Conservation (phyloP, 2,329 filamentous ascomycete species). For the Neonectria sp. region DNA sequence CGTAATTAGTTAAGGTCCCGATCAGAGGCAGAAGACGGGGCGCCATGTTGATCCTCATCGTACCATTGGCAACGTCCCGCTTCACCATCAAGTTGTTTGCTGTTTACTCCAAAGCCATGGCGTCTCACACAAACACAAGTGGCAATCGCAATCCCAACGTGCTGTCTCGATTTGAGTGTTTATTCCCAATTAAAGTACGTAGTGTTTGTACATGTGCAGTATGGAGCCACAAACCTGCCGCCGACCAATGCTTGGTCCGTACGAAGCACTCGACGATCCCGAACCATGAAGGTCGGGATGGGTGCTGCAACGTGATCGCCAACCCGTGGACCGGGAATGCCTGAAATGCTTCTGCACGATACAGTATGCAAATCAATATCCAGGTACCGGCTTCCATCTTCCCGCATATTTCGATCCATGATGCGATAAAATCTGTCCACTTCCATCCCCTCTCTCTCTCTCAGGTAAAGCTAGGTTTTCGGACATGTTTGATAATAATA, state of each 20-base stretch:
- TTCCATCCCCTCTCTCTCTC: neutral
- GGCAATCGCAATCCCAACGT: neutral
- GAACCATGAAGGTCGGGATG: neutral
- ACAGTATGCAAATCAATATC: neutral
- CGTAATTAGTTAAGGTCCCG: conserved; percentile 22
- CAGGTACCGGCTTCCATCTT: neutral
- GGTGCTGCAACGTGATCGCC: neutral
- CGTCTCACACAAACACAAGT: conserved; percentile 9
- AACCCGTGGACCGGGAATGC: neutral
- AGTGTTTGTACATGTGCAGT: too few relatives aligned
- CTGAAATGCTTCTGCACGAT: neutral
- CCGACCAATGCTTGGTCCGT: neutral
- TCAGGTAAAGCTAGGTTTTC: neutral
- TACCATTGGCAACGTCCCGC: conserved; percentile 28
- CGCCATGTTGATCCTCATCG: conserved; percentile 39
- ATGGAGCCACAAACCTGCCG: neutral
- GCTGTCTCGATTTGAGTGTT: too few relatives aligned
- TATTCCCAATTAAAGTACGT: too few relatives aligned
- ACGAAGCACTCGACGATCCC: neutral
- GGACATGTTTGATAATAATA: conserved; percentile 6
- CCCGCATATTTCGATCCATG: neutral
- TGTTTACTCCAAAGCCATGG: conserved; percentile 13
- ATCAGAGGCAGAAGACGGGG: conserved; percentile 12
- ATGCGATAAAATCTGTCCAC: neutral
- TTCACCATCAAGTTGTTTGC: conserved; percentile 20